phyloP scores from a whole-genome alignment of 257 asterid species.

The Solanum etuberosum region DNA sequence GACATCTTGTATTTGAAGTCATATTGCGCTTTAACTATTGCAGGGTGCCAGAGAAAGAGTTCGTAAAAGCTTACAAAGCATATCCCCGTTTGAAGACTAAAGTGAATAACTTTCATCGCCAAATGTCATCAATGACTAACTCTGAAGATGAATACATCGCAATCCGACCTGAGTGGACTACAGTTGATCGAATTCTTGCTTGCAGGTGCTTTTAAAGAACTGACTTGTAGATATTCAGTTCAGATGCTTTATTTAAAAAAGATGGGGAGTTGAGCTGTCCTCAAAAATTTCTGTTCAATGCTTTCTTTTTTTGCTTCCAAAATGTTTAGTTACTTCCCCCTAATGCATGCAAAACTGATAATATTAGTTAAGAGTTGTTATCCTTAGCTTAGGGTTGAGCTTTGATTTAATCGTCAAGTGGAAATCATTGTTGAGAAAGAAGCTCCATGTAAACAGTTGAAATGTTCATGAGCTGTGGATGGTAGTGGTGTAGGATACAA shows the following conservation, averaged over 20 bases:
- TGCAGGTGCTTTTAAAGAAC: conserved; percentile 49
- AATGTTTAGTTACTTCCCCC: neutral
- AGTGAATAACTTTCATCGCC: conserved; percentile 75
- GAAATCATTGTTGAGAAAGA: neutral
- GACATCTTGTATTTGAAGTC: neutral
- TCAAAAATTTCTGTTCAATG: neutral
- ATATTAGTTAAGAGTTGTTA: neutral
- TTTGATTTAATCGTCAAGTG: neutral
- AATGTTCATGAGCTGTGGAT: neutral
- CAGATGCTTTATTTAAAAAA: neutral
- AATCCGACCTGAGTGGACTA: conserved; percentile 93
- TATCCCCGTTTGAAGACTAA: conserved; percentile 83
- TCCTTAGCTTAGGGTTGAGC: neutral
- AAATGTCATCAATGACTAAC: conserved; percentile 53
- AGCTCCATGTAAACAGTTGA: neutral
- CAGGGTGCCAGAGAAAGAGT: conserved; percentile 94
- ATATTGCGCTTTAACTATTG: conserved; percentile 6
- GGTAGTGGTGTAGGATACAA: neutral
- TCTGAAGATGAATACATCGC: conserved; percentile 73
- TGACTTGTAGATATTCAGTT: neutral
- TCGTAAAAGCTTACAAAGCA: conserved; percentile 76
- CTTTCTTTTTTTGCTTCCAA: neutral
- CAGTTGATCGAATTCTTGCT: conserved; percentile 82
- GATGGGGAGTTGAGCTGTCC: neutral
- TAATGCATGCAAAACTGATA: neutral